Base-by-base conservation (phyloP, 768 basidiomycete species). In the Tulasnella sp. region DNA sequence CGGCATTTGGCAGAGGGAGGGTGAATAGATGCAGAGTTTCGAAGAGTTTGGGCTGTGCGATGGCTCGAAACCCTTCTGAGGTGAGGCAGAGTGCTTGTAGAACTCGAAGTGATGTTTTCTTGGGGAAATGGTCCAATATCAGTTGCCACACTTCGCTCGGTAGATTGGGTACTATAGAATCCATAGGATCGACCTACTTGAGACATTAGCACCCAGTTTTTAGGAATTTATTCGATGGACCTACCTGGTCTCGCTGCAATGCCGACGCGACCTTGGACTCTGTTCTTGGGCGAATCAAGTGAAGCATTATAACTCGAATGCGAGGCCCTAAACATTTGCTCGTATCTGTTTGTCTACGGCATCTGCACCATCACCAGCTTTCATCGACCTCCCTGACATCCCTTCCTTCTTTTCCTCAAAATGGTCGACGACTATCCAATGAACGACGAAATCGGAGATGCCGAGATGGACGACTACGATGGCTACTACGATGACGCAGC, bases 391-490 rank as follows among this genome's bases (percentile, higher is more conserved):
- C 52, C 64, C 64, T 37, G n/a, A 36, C 35, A 12, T 12, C 17
- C 35, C 22, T 34, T 5, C 63, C 64, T 65, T 34, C 35, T 29
- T 22, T 64, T 19, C 64, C 11, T 1, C 62, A 65, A 39, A 37
- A 63, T 72, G 71, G 62, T 63, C 12, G 71, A 72, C n/a, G 71
- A 72, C 62, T 63, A 66, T 26, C 62, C 71, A 7, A 72, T 72
- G 71, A 36, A 40, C 29, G 71, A 72, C 35, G 71, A 26, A 29
- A 26, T 16, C 22, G 62, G 37, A 22, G 71, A 72, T 36, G 71
- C 62, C 8, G 71, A 72, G 62, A 66, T 64, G 71, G 44, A 35
- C 14, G 71, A 64, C 44, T 39, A 72, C 19, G 64, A 64, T 26
- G 62, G 37, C 22, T 72, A 72, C 40, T 59, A 72, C 62, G 64